Evolutionary conservation across 2,329 filamentous ascomycete genomes (phyloP), one percentile per base, ranked within the genome.

Genomic region (Verticillium albo-atrum): DNA sequence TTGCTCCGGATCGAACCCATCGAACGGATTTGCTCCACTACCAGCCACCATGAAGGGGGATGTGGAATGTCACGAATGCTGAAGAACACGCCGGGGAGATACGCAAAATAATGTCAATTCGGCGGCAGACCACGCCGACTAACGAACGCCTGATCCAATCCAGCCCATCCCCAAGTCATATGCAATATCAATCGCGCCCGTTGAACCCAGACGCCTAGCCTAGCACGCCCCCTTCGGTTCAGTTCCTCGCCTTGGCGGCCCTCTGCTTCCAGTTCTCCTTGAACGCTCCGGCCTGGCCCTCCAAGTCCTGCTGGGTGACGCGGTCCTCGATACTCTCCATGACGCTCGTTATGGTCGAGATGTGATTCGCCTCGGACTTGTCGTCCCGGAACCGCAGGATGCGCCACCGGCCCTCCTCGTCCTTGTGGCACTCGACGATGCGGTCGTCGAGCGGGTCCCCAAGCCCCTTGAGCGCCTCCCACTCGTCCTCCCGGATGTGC

Each of bases 311-410:
- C 74, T 97, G 87, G 0, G 86, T 90, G 12, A 99, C 92, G 1
- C 87, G 87, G 68, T 97, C 92, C 62, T 87, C 83, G 66, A 99
- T 98, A 73, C 91, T 96, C 64, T 94, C 89, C 61, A 97, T 82
- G 4, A 99, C 95, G 71, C 90, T 96, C 27, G 87, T 80, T 1
- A 97, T 91, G 0, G 91, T 94, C 20, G 80, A 87, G 61, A 90
- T 89, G 74, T 98, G 93, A 69, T 99, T 99, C 0, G 91, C 92
- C 65, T 97, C 89, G 28, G 81, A 79, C 77, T 99, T 99, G 74
- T 99, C 95, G 68, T 98, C 93, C 57, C 95, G 84, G 74, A 97
- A 94, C 30, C 93, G 87, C 66, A 95, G 89, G 72, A 91, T 91
- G 60, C 92, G 86, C 95, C 95, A 99, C 25, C 88, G 80, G 20